Evolutionary conservation across 805 yeast species (phyloP).

Genomic region (Lipomyces sp.): DNA sequence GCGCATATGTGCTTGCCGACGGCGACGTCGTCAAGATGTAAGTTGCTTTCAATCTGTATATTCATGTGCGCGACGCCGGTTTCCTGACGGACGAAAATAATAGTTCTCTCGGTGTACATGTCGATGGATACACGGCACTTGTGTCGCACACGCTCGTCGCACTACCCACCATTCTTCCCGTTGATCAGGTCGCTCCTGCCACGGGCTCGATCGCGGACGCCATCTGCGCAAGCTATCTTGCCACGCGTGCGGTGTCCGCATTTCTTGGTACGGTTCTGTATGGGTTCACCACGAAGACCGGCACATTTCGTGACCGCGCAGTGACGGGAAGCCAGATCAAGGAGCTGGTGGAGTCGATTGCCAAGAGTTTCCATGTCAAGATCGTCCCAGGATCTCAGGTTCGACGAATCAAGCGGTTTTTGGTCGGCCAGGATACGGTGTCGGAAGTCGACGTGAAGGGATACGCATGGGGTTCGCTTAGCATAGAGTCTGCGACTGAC

Average conservation of each 20-base stretch:
- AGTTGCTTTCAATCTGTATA: neutral
- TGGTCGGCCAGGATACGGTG: slow-evolving; percentile 92
- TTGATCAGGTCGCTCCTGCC: slow-evolving; percentile 57
- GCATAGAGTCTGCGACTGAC: slow-evolving; percentile 28
- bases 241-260: slow-evolving; percentile 78
- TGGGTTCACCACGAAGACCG: slow-evolving; percentile 9
- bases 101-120: slow-evolving; percentile 73
- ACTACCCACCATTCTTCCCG: slow-evolving; percentile 55
- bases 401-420: slow-evolving; percentile 85
- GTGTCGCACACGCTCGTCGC: slow-evolving; percentile 78
- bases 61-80: too few relatives aligned
- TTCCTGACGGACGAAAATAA: neutral
- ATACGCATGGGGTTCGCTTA: slow-evolving; percentile 46
- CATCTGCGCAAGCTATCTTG: slow-evolving; percentile 80
- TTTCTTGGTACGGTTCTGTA: slow-evolving; percentile 44
- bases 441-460: slow-evolving; percentile 92
- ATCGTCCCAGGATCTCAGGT: slow-evolving; percentile 92
- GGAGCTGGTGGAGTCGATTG: slow-evolving; percentile 76
- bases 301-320: slow-evolving; percentile 20
- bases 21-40: slow-evolving; percentile 82
- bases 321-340: slow-evolving; percentile 73
- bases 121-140: slow-evolving; percentile 91
- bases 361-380: slow-evolving; percentile 73
- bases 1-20: slow-evolving; percentile 38
- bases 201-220: slow-evolving; percentile 87